Evolutionary conservation across 306 rosid species (phyloP), one percentile per base, ranked within the genome.

Genomic region (Delonix regia): DNA sequence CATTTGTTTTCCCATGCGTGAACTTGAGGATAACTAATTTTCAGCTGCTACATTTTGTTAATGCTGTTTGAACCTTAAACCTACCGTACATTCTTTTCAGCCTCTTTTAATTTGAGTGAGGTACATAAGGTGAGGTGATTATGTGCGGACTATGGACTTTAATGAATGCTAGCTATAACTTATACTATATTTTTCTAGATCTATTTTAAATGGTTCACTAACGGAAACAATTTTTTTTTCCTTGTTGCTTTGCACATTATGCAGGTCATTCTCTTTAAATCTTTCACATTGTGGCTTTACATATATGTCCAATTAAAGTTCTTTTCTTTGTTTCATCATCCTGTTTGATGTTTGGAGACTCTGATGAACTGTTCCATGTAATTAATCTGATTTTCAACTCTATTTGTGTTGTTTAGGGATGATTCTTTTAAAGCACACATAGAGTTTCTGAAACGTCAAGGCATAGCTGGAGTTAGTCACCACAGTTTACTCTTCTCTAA

Each of bases 401-500:
- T 71, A 18, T 72, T 80, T 44, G 55, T 64, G 69, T 73, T 67
- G 25, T 60, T 39, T 28, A 94, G 99, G 90, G 90, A 88, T 41
- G 93, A 79, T 19, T 66, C 76, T 63, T 87, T 92, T 76, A 85
- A 83, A 57, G 75, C 77, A 48, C 95, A 94, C 55, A 83, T 94
- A 38, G 82, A 87, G 78, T 92, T 94, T 73, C 78, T 94, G 80
- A 90, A 90, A 73, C 83, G 89, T 74, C 87, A 53, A 64, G 95
- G 97, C 55, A 94, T 94, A 63, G 97, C 90, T 36, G 99, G 99
- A 63, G 90, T 94, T 57, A 94, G 97, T 88, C 90, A 94, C 84
- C 99, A 94, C 86, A 94, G 97, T 85, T 82, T 92, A 66, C 97
- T 94, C 59, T 94, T 92, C 81, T 90, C 97, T 73, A 92, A 94